Evolutionary conservation across 352 stramenopile genomes (phyloP), one percentile per base, ranked within the genome.

Genomic region (Phytophthora hybrid): DNA sequence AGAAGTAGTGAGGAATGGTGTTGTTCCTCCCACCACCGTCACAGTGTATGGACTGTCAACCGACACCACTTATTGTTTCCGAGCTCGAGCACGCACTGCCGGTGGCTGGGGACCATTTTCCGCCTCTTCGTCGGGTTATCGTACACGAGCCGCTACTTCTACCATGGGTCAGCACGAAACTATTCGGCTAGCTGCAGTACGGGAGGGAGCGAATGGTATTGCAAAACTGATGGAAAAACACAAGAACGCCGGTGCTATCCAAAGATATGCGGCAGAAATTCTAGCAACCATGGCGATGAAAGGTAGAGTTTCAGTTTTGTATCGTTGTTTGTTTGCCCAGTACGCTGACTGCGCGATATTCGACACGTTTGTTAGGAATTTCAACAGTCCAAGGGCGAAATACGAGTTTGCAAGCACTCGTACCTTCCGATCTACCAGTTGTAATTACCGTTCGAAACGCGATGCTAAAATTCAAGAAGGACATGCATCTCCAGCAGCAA

Each of bases 31-130:
- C 1, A 83, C 70, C 16, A 65, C 66, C 39, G 47, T 83, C 37
- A 77, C 67, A n/a, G 73, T 82, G 0, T 71, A 75, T 29, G 85
- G 85, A 1, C 66, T 94, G 14, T 32, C 31, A 5, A 71, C 70
- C 6, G 87, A 94, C 32, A 76, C 74, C 16, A 68, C 69, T 4
- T 93, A 89, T 61, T 81, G 84, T 51, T 93, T 94, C 57, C 85
- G 87, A 51, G 76, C 84, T 37, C 82, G 85, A 21, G 88, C 88
- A 19, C 65, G 83, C 11, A 87, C 75, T 39, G 79, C 79, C 23
- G 87, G 88, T 0, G 88, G 87, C 1, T 95, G 87, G 88, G 84
- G 87, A 0, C 79, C 83, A 11, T 92, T 89, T 57, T 93, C 85
- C 0, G n/a, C n/a, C 1, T 21, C 63, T 3, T 84, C 74, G 9